A percentile compares a stretch with the other conserved stretches of the same genome.
Evolutionary conservation across 495 filamentous ascomycete genomes (phyloP).

Genomic region (Amphirosellinia nigrospora): DNA sequence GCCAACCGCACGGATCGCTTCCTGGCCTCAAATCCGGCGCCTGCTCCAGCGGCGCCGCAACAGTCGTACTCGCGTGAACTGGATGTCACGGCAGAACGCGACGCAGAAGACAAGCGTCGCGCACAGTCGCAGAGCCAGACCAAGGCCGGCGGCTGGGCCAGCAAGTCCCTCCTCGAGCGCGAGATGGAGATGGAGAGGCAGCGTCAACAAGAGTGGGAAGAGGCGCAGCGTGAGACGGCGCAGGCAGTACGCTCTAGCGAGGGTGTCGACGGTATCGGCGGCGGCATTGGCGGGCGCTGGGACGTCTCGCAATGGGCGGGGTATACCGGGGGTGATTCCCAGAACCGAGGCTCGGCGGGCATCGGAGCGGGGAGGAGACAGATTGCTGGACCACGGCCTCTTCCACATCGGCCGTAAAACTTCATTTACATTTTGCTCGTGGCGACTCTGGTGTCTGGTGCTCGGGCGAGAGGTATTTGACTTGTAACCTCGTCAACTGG

Average conservation of each 20-base stretch:
- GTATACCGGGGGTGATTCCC: slow-evolving; percentile 81
- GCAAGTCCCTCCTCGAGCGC: slow-evolving; percentile 84
- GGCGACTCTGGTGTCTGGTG: background rate
- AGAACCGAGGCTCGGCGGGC: slow-evolving; percentile 73
- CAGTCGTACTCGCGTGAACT: slow-evolving; percentile 65
- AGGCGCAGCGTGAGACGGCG: slow-evolving; percentile 76
- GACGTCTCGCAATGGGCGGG: slow-evolving; percentile 87
- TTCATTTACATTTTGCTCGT: background rate
- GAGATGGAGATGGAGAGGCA: slow-evolving; percentile 97
- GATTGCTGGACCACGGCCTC: slow-evolving; percentile 77
- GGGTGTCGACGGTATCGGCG: slow-evolving; percentile 60
- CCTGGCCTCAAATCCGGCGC: slow-evolving; percentile 49
- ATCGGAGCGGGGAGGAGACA: slow-evolving; percentile 79
- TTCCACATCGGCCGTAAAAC: slow-evolving; percentile 47
- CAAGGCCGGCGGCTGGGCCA: slow-evolving; percentile 75
- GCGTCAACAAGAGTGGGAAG: slow-evolving; percentile 93
- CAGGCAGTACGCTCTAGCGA: slow-evolving; percentile 57
- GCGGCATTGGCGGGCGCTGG: slow-evolving; percentile 69
- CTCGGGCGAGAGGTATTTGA: background rate
- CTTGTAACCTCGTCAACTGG: background rate
- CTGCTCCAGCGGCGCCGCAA: slow-evolving; percentile 38
- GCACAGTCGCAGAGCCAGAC: slow-evolving; percentile 68
- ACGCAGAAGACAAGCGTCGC: slow-evolving; percentile 72
- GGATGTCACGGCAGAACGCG: slow-evolving; percentile 64
- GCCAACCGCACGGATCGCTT: slow-evolving; percentile 52